Base-by-base conservation (phyloP, 768 basidiomycete species). In the Tephrocybe rancida region DNA sequence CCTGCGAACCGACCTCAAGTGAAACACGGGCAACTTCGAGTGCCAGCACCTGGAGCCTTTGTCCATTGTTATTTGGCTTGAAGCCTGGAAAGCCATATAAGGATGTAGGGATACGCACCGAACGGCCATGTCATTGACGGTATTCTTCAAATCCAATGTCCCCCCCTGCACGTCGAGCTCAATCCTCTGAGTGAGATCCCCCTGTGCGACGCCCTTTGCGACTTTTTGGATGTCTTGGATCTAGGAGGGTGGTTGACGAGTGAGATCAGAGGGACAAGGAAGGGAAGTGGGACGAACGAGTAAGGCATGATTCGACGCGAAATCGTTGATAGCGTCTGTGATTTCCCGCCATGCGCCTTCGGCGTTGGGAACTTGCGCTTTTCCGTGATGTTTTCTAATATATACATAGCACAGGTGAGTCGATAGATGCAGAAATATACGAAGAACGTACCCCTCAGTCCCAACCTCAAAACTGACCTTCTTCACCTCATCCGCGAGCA, bases 151-250 rank as follows among this genome's bases (percentile, higher is more conserved):
- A 67, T 92, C 90, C 54, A 90, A 72, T 53, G 97, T 96, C 72
- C 97, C 95, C n/a, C 95, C 95, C 22, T 86, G 80, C 10, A 87
- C 89, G 64, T 94, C 92, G 61, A 97, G 93, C 53, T 93, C 91
- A 62, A 98, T 95, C 66, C 90, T 92, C 68, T 91, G 90, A 45
- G 84, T 86, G 61, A 94, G 73, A 70, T 98, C 94, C 19, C 95
- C 95, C 45, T 88, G 73, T 0, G 94, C 95, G 66, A 97, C 94
- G 4, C 94, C 95, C 71, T 92, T 95, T 18, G 95, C 96, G 56
- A 98, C 95, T 56, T 86, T 84, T 5, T 93, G 91, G 54, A 95
- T 95, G 44, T 88, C 90, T 51, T 95, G 85, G 58, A 72, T 74
- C 77, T 93, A n/a, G n/a, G n/a, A n/a, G n/a, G n/a, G n/a, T n/a